Evolutionary conservation across 441 rosid genomes (phyloP).

Genomic region (Populus trichocarpa): DNA sequence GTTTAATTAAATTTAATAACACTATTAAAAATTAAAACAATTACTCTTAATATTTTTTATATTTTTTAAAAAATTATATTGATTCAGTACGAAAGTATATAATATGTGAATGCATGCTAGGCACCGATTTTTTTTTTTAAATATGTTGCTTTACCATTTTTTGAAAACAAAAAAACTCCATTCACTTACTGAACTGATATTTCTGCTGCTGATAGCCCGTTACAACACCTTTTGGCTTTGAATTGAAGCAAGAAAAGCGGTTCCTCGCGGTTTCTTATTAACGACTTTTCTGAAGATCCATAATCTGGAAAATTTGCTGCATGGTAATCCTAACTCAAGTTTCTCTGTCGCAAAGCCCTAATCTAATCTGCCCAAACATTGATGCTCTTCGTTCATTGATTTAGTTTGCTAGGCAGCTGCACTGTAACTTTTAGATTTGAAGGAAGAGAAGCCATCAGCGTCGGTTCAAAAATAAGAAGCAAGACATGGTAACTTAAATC

Average conservation of each 20-base stretch:
- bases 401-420: neutral
- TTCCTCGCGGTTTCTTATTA: neutral
- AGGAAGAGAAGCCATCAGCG: slow-evolving; percentile 11
- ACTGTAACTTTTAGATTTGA: slow-evolving; percentile 13
- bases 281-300: neutral
- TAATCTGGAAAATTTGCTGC: neutral
- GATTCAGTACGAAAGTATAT: too few species aligned
- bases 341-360: neutral
- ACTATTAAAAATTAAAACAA: too few species aligned
- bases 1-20: too few species aligned
- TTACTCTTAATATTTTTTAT: too few species aligned
- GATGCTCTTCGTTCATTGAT: neutral
- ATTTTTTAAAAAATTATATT: too few species aligned
- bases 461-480: neutral
- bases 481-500: slow-evolving; percentile 28
- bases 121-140: too few species aligned
- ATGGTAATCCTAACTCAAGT: neutral
- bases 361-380: neutral
- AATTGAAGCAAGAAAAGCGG: neutral
- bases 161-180: too few species aligned
- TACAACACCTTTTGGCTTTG: neutral
- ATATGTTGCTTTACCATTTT: too few species aligned
- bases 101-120: too few species aligned
- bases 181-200: neutral
- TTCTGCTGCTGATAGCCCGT: neutral